Conservation (phyloP, 2,329 filamentous ascomycete genomes). For the Penicillium sumatraense region DNA sequence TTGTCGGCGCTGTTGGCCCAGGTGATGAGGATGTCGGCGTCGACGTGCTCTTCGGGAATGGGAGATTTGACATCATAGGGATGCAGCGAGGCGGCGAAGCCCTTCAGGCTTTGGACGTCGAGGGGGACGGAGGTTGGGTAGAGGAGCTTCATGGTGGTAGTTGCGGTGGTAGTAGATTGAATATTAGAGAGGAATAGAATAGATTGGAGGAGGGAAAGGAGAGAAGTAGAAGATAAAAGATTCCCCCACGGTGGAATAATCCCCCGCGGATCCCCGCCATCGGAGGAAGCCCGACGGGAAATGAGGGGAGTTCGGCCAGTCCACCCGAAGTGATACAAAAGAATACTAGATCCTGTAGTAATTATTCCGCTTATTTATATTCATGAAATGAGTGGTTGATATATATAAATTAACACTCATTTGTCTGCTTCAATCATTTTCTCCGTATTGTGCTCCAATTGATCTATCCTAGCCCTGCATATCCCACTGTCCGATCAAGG, state of each 20-base stretch:
- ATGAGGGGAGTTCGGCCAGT: not conserved
- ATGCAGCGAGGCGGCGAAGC: slow-evolving; percentile 62
- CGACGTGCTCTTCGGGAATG: slow-evolving; percentile 62
- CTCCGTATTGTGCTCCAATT: no score
- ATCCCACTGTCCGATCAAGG: no score
- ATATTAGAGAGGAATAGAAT: not conserved
- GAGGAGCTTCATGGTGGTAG: slow-evolving; percentile 61
- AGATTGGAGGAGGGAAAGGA: not conserved
- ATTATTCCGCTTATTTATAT: not conserved
- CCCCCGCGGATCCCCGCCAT: not conserved
- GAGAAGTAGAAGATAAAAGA: not conserved
- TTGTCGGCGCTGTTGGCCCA: slow-evolving; percentile 65
- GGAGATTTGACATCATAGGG: slow-evolving; percentile 62
- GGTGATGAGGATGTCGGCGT: slow-evolving; percentile 65
- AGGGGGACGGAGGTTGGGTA: slow-evolving; percentile 68
- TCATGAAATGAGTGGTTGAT: no score
- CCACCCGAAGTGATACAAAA: not conserved
- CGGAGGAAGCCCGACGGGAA: slow-evolving; percentile 2
- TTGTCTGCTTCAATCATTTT: not conserved
- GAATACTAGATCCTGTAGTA: not conserved
- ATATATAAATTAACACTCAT: no score
- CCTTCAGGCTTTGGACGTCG: slow-evolving; percentile 59
- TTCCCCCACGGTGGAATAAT: not conserved
- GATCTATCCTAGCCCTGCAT: no score
- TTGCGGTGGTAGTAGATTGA: not conserved